Base-by-base conservation (phyloP, 108 stramenopile species). In the Skeletonema potamos region DNA sequence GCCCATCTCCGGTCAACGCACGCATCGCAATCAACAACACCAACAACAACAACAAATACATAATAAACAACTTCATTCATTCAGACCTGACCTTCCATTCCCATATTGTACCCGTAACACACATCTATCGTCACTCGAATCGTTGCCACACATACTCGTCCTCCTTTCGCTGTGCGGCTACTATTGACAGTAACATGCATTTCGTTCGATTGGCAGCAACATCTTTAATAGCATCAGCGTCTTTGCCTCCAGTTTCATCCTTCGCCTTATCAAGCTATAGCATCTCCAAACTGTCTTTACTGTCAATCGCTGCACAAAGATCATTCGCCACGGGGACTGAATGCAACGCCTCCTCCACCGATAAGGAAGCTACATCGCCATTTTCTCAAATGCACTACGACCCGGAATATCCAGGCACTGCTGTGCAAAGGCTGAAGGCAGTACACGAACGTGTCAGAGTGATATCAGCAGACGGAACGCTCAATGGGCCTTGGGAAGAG, bases 381-480 rank as follows among this genome's bases (percentile, higher is more conserved):
- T 28, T 46, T 36, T 64, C 37, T 28, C 41, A 64, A 9, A 29
- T 68, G 34, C 41, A 51, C 55, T 55, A 51, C 55, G 92, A 94
- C 74, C 28, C 69, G 1, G 64, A 84, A 30, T 94, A 90, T 83
- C 93, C 93, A 20, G 93, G 93, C 11, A 94, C 93, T 1, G 88
- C 90, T 29, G 85, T 94, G 9, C 82, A 85, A 66, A 83, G 93
- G 27, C 66, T 94, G 57, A 27, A 59, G 27, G 76, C 74, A 20
- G 91, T 90, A 6, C 84, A 88, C 51, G 67, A 73, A 54, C 85
- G 96, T 11, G 91, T 95, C 0, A 37, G 73, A 11, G 33, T 58
- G 15, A 59, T 96, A 1, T 66, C 72, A 3, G 73, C 67, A 1
- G 86, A 90, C 51, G 39, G 62, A 0, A 28, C 72, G 10, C 76